Evolutionary conservation across 371 early-diverging fungal species (phyloP).

Genomic region (Mortierella sp.): DNA sequence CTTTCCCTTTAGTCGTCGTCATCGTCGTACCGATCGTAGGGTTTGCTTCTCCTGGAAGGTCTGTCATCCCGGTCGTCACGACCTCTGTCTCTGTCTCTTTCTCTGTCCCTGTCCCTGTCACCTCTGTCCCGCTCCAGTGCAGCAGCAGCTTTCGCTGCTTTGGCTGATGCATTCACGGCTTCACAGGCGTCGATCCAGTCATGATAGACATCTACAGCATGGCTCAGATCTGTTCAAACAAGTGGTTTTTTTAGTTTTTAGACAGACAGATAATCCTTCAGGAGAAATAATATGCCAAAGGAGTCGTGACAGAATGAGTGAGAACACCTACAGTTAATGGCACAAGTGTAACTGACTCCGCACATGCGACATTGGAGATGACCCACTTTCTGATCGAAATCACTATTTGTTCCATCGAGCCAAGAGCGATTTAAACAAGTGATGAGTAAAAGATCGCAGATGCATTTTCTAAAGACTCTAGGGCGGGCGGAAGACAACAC

Average conservation of each 20-base stretch:
- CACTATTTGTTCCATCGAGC: slow-evolving; percentile 51
- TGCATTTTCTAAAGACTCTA: too few relatives aligned
- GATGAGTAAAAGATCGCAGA: too few relatives aligned
- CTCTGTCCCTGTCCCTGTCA: slow-evolving; percentile 31
- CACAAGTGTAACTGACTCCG: slow-evolving; percentile 73
- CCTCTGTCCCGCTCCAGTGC: slow-evolving; percentile 36
- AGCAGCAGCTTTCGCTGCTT: slow-evolving; percentile 39
- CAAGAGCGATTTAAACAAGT: too few relatives aligned
- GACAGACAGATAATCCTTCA: too few relatives aligned
- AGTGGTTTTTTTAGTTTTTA: too few relatives aligned
- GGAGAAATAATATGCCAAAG: too few relatives aligned
- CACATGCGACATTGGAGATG: slow-evolving; percentile 82
- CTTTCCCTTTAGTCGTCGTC: slow-evolving; percentile 28
- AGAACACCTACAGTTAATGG: slow-evolving; percentile 70
- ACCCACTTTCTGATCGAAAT: slow-evolving; percentile 66
- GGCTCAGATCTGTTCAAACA: slow-evolving; percentile 66
- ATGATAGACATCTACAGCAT: slow-evolving; percentile 86
- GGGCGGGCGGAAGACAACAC: too few relatives aligned
- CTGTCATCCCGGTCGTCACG: slow-evolving; percentile 31
- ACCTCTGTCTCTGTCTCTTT: slow-evolving; percentile 29
- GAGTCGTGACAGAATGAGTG: neutral
- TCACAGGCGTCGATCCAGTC: slow-evolving; percentile 91
- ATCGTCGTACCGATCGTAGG: slow-evolving; percentile 27
- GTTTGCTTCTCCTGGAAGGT: slow-evolving; percentile 25
- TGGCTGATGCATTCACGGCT: slow-evolving; percentile 60